Base-by-base conservation (phyloP, 2,329 filamentous ascomycete genomes). In the Chaetoscypha palmicola region DNA sequence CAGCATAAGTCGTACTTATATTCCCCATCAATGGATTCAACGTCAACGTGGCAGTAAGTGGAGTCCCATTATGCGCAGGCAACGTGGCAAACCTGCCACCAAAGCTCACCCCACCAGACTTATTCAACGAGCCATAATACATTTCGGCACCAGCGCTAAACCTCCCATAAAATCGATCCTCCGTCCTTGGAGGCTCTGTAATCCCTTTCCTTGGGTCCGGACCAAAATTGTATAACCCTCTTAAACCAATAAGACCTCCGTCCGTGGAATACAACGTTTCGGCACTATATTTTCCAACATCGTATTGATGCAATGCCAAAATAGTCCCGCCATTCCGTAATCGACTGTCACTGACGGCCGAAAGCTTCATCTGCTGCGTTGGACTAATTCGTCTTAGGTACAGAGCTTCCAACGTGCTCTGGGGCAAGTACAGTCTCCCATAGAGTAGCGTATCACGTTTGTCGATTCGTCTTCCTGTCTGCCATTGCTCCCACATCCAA, bases 111-210 rank as follows among this genome's bases (percentile, higher is more conserved):
- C 92, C 92, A 38, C 91, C 87, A 17, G 89, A 88, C 61, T 96
- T 96, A 63, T 96, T 97, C 47, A 96, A 68, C 1, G 90, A 83
- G 17, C 91, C 92, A 68, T 98, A 98, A 68, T 97, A 98, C 26
- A 94, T 73, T 65, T 98, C 92, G 43, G 82, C 91, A 26, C 92
- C 92, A 2, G 87, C 86, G 58, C 87, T 94, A 62, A 97, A 88
- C 16, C 91, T 81, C 7, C 86, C 90, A 68, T 80, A 84, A 46
- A 82, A 78, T 54, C 74, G 77, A 60, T 84, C 80, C 47, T 65
- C 69, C 2, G 53, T 57, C 20, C 59, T 58, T 1, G 50, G 49
- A 9, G 50, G 50, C 33, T 52, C 54, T 43, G 44, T 56, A 20
- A 45, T 42, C 43, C 51, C 51, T 24, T 54, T 49, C 33, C 54